Base-by-base conservation (phyloP, 2,329 filamentous ascomycete genomes). In the Penicillium sp. region DNA sequence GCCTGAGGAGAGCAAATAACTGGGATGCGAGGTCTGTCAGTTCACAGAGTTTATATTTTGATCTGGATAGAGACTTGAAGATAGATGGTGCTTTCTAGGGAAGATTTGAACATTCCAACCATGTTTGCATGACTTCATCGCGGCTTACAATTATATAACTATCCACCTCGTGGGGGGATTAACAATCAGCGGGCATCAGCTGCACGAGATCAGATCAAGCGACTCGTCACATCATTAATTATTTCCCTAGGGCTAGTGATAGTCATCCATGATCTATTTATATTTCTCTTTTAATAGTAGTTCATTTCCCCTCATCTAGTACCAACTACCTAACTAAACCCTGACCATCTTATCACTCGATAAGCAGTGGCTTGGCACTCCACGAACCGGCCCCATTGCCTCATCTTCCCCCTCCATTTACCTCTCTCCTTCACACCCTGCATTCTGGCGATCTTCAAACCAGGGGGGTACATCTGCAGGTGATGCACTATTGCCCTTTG, bases 311-410 rank as follows among this genome's bases (percentile, higher is more conserved):
- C 44, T 46, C 35, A 39, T 39, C 19, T 11, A 19, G 16, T 9
- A 10, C n/a, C 14, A 19, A 19, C 7, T 37, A 19, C 19, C 19
- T 13, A 39, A 39, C 16, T 39, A 39, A 50, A 25, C 31, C 31
- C 47, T 47, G 35, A 39, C 35, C 31, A 50, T 50, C 47, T 50
- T 50, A 50, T 50, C 47, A 39, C 31, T 33, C 31, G 64, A 67
- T 67, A 64, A 67, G 35, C 60, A 43, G 50, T 23, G 46, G 52
- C 63, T 66, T 61, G 62, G 62, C 64, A 65, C 63, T 64, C 63
- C 62, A 60, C 64, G 62, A 57, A 45, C 57, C 58, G 55, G 53
- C 58, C 62, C 58, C 51, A 60, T 61, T 61, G 60, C 63, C 62
- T 60, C 64, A 61, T 63, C 39, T 39, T 44, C 58, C 59, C 61